Evolutionary conservation across 371 early-diverging fungal genomes (phyloP), one percentile per base, ranked within the genome.

Genomic region (Mortierella sp.): DNA sequence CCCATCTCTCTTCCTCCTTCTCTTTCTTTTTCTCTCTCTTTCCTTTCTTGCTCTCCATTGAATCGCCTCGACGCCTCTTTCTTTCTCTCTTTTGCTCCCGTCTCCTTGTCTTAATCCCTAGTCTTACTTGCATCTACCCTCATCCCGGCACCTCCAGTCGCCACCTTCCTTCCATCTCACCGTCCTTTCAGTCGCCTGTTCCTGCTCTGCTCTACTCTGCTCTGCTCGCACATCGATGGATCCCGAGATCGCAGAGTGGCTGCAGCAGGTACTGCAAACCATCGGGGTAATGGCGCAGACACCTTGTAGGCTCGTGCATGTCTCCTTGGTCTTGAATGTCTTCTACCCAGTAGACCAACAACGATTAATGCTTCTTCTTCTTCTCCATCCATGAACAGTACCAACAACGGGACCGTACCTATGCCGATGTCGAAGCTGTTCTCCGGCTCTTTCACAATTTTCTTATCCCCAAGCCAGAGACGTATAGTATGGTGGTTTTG

Each of bases 401-500:
- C 76, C 86, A 84, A 30, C 84, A 88, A 59, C 82, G 87, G 23
- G 91, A 91, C 21, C 85, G 90, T 52, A 89, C 89, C 46, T 89
- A 88, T 74, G 82, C 88, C 64, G 92, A 93, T 80, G 91, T 89
- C 29, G 91, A 90, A 64, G 83, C 90, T 19, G 92, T 88, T 11
- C 83, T 93, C 46, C 81, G 86, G 71, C 85, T 84, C 57, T 90
- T 56, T 60, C 70, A 88, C 77, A 81, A 85, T 62, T 89, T 90
- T 15, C 80, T 93, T 44, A 87, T 87, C 43, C 90, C 91, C 45
- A 91, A 92, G 83, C 87, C 89, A 80, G 91, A 93, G 59, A 86
- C 85, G 4, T 92, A 89, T 73, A 92, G 92, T 92, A 86, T 69
- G 90, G 43, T 43, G 64, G n/a, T n/a, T n/a, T n/a, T n/a, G n/a